These are phyloP conservation scores for Gossypium rotundifolium DNA, from an alignment of 345 rosid species.

Conservation along the genomic window DNA sequence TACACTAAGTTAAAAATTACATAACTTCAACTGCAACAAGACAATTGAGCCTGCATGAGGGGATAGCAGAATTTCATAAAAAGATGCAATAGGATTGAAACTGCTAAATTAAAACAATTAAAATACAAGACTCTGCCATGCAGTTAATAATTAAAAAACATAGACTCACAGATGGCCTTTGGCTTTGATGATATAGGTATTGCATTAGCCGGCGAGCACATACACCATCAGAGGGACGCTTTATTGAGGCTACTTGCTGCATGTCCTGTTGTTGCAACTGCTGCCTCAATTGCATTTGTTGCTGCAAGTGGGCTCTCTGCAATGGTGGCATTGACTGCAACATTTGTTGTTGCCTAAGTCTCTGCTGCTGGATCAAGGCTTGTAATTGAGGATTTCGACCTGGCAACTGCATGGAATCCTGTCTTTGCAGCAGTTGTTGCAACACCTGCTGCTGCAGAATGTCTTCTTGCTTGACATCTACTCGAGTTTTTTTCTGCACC, in stretches of 20 bases:
- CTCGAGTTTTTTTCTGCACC: conserved; percentile 68
- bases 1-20: neutral
- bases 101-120: neutral
- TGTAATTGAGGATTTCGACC: conserved; percentile 72
- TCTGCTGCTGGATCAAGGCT: conserved; percentile 67
- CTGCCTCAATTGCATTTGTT: conserved; percentile 69
- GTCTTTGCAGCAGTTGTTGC: conserved; percentile 79
- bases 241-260: conserved; percentile 43
- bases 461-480: conserved; percentile 90
- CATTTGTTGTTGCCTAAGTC: conserved; percentile 53
- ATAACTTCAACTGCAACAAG: neutral
- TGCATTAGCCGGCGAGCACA: conserved; percentile 97
- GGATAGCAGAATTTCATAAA: neutral
- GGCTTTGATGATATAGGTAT: conserved; percentile 90
- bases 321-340: conserved; percentile 76
- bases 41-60: neutral
- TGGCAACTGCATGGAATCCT: conserved; percentile 69
- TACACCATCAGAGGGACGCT: conserved; percentile 67
- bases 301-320: conserved; percentile 84
- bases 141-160: conserved; percentile 14
- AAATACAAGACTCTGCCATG: neutral
- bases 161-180: conserved; percentile 69
- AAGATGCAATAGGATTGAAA: neutral
- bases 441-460: conserved; percentile 77
- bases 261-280: conserved; percentile 78